Base-by-base conservation (phyloP, 225 moss, liverwort and hornwort species). In the Polytrichum formosum region DNA sequence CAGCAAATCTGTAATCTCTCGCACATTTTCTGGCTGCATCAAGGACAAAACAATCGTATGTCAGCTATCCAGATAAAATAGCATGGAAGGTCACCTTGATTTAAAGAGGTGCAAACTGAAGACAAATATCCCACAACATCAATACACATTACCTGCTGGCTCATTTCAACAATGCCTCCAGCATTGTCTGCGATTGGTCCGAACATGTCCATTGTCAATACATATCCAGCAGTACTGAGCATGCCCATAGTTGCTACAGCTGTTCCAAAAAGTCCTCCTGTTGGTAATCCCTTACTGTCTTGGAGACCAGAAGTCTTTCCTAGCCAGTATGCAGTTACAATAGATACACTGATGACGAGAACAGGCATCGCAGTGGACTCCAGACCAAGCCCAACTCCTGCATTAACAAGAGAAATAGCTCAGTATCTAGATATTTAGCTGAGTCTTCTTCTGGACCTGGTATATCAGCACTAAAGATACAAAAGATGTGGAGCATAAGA, bases 161-260 rank as follows among this genome's bases (percentile, higher is more conserved):
- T 92, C 92, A 98, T 98, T 78, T 98, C 97, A 33, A 92, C 97
- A 66, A 98, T 98, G 71, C 94, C 94, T 62, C 94, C 97, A 60
- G 94, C 97, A 71, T 98, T 98, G 78, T 98, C 94, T 20, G 94
- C 94, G 61, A 97, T 94, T 56, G 97, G 97, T 60, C 97, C 97
- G 67, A 98, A 94, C 97, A 98, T 98, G 73, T 98, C 97, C 97
- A 98, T 98, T 4, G 97, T 94, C 75, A 98, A 83, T 64, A 94
- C 97, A 73, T 94, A 98, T 35, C 89, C 94, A 71, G 97, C 97
- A 31, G 97, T 98, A 72, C 94, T 94, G 66, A 98, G 87, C 97
- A 98, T 98, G 72, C 97, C 97, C 94, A 98, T 98, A 2, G 97
- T 98, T 56, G 97, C 97, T 72, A 94, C 92, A 66, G 97, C 94